Evolutionary conservation across 2,329 filamentous ascomycete species (phyloP).

Genomic region (Microsporum ferrugineum): DNA sequence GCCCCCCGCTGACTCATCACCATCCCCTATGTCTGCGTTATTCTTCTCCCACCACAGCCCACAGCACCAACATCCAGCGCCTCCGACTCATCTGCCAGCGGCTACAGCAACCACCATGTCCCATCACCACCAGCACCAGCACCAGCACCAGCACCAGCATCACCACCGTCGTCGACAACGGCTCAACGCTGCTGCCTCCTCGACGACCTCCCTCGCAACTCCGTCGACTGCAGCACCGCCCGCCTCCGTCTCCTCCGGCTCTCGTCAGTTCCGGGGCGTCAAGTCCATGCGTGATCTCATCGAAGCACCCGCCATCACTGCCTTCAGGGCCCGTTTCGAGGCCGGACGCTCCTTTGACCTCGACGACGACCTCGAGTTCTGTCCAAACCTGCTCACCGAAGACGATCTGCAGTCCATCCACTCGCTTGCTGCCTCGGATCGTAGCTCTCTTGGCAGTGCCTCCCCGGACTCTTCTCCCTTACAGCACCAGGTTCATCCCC

Average conservation of each 20-base stretch:
- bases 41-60: constrained; percentile 22
- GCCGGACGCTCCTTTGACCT: constrained; percentile 87
- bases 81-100: constrained; percentile 21
- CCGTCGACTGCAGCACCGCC: not conserved
- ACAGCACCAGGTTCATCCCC: constrained; percentile 64
- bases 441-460: constrained; percentile 86
- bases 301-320: constrained; percentile 62
- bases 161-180: constrained; percentile 78
- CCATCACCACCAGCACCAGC: constrained; percentile 59
- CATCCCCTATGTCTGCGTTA: constrained; percentile 6
- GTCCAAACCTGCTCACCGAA: constrained; percentile 81
- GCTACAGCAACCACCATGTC: constrained; percentile 31
- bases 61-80: constrained; percentile 39
- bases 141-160: constrained; percentile 54
- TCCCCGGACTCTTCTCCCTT: constrained; percentile 86
- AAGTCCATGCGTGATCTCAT: constrained; percentile 77
- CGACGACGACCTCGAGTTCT: constrained; percentile 93
- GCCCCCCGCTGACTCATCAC: not conserved
- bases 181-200: constrained; percentile 31
- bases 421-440: constrained; percentile 68
- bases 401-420: constrained; percentile 88
- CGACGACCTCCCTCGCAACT: not conserved
- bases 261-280: constrained; percentile 70
- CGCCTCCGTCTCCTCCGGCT: not conserved
- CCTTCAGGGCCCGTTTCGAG: constrained; percentile 81